Evolutionary conservation across 306 rosid species (phyloP), one percentile per base, ranked within the genome.

Genomic region (Vigna trinervia): DNA sequence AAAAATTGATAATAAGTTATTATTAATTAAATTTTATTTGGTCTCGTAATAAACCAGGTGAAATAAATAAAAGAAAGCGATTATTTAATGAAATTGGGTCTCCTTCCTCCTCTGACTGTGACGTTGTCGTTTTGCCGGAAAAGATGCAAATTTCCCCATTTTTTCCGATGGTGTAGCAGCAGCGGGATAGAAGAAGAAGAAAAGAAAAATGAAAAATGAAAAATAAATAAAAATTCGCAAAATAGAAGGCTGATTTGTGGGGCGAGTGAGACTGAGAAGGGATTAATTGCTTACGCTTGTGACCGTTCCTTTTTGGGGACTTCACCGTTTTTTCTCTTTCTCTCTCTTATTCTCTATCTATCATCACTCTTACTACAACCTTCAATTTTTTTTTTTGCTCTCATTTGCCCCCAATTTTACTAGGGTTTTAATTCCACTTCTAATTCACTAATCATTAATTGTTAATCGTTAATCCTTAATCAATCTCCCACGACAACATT

Each of bases 401-500:
- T 8, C 26, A 71, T 71, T 36, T 71, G 30, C 46, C 77, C 54
- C 62, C 66, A 81, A 65, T 78, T 56, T 84, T 56, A 80, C 71
- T 84, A 69, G 86, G 87, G 81, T 78, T 87, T 85, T 78, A 48
- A 59, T 77, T 32, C 4, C 75, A 69, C 71, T 47, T 11, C 54
- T 58, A 76, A 75, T 53, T 75, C 77, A 48, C 38, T 56, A 57
- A 67, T 45, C 54, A 9, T 54, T 45, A 45, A 2, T 51, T 2
- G 2, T 6, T 14, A 48, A 12, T 51, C 4, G 2, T n/a, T 47
- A 47, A 11, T 48, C 57, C 3, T 51, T 28, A 12, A 30, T 30
- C 45, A 60, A 73, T 56, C 73, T 72, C 76, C 67, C 65, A 46
- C 67, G 76, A 57, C 46, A 10, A 14, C 8, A 15, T 76, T 50